Percentiles rank a stretch among this genome's conserved stretches.
Conservation (phyloP, 306 rosid genomes). For the Gynostemma pentaphyllum region DNA sequence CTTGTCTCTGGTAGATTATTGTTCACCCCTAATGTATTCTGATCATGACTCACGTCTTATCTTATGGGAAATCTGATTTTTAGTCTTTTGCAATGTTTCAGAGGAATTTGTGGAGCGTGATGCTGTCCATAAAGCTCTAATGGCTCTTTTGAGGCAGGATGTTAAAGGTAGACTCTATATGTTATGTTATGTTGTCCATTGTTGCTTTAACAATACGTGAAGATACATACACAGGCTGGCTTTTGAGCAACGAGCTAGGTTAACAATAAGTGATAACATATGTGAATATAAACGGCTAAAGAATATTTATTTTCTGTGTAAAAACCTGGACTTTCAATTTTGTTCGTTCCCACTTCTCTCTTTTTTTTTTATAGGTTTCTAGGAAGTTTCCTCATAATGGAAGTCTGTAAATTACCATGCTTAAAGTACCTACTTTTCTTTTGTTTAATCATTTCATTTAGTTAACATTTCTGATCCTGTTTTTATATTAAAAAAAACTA, state of each 20-base stretch:
- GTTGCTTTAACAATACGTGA: background rate
- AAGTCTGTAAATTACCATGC: background rate
- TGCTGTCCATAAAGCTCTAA: slow-evolving; percentile 90
- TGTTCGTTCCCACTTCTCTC: background rate
- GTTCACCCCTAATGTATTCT: slow-evolving; percentile 1
- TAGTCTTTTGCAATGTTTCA: slow-evolving; percentile 17
- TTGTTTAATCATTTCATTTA: background rate
- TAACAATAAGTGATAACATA: no score
- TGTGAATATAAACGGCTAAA: no score
- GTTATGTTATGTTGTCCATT: background rate
- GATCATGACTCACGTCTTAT: background rate
- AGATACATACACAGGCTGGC: no score
- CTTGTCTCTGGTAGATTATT: slow-evolving; percentile 54
- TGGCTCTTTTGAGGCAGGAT: slow-evolving; percentile 94
- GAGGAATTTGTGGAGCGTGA: slow-evolving; percentile 99
- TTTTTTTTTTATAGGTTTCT: background rate
- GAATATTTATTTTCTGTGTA: background rate
- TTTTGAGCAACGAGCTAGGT: slow-evolving; percentile 3
- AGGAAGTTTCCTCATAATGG: background rate
- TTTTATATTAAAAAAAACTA: background rate
- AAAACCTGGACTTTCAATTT: background rate
- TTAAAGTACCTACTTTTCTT: background rate
- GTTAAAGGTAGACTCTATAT: slow-evolving; percentile 57
- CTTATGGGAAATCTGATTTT: slow-evolving; percentile 25
- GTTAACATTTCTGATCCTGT: background rate